Conservation (phyloP, 2,329 filamentous ascomycete genomes). For the Coleophoma cylindrospora region DNA sequence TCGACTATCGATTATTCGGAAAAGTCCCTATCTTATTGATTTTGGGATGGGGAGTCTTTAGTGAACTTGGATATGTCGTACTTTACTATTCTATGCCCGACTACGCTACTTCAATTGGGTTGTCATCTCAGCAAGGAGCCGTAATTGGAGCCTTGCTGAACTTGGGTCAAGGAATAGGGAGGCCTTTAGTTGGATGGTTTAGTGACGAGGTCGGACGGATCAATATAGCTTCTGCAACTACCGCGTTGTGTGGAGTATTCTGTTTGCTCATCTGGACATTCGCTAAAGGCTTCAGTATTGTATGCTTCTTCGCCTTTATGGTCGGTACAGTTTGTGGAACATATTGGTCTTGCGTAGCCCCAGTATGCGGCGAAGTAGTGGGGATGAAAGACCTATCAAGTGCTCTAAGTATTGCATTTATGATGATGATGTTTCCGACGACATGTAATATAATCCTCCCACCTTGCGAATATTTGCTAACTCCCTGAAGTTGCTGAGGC, state of each 20-base stretch:
- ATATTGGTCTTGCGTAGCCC: conserved; percentile 62
- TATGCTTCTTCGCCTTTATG: conserved; percentile 60
- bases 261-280: not conserved
- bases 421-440: not conserved
- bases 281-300: not conserved
- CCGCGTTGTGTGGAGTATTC: not conserved
- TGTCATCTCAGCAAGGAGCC: conserved; percentile 58
- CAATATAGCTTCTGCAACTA: not conserved
- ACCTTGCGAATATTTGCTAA: not conserved
- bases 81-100: conserved; percentile 47
- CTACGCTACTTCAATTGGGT: conserved; percentile 62
- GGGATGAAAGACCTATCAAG: conserved; percentile 62
- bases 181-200: conserved; percentile 64
- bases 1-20: conserved; percentile 56
- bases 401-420: conserved; percentile 36
- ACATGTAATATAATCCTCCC: not conserved
- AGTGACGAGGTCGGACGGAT: conserved; percentile 32
- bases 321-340: conserved; percentile 61
- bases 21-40: conserved; percentile 56
- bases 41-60: conserved; percentile 26
- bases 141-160: conserved; percentile 69
- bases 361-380: conserved; percentile 67
- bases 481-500: conserved; percentile 56
- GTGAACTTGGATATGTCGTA: not conserved
- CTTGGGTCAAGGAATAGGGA: conserved; percentile 55